Conservation (phyloP, 2,329 filamentous ascomycete species). For the Aspergillus eucalypticola region DNA sequence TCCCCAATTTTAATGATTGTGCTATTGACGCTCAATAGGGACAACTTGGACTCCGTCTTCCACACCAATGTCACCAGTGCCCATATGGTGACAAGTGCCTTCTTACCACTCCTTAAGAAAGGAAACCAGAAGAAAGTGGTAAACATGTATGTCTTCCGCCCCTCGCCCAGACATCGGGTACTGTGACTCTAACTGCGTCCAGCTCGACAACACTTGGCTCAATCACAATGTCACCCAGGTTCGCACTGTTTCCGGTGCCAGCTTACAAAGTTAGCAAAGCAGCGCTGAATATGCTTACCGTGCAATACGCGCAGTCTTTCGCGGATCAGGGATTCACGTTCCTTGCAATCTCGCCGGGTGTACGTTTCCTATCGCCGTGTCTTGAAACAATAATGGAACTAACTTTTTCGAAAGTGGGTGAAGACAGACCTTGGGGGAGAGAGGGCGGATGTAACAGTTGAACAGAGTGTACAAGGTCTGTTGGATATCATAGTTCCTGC, state of each 20-base stretch:
- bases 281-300: constrained; percentile 51
- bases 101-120: constrained; percentile 37
- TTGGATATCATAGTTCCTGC: constrained; percentile 48
- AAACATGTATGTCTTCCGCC: constrained; percentile 38
- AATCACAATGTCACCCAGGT: constrained; percentile 29
- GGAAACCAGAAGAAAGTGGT: constrained; percentile 44
- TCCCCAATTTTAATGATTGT: too few relatives aligned
- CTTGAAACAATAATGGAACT: neutral
- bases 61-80: constrained; percentile 40
- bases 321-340: constrained; percentile 46
- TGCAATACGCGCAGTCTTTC: constrained; percentile 34
- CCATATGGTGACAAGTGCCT: constrained; percentile 38
- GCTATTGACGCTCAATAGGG: neutral
- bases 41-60: neutral
- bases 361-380: constrained; percentile 24
- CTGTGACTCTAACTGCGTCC: constrained; percentile 6
- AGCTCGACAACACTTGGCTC: constrained; percentile 47
- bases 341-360: constrained; percentile 47
- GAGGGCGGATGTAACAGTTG: constrained; percentile 40
- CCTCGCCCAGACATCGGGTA: neutral
- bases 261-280: constrained; percentile 52
- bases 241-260: constrained; percentile 28
- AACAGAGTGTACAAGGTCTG: constrained; percentile 36
- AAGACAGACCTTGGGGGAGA: constrained; percentile 44
- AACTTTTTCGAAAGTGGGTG: constrained; percentile 38